Conservation (phyloP, 1,284 basidiomycete genomes). For the Pholiota adiposa region DNA sequence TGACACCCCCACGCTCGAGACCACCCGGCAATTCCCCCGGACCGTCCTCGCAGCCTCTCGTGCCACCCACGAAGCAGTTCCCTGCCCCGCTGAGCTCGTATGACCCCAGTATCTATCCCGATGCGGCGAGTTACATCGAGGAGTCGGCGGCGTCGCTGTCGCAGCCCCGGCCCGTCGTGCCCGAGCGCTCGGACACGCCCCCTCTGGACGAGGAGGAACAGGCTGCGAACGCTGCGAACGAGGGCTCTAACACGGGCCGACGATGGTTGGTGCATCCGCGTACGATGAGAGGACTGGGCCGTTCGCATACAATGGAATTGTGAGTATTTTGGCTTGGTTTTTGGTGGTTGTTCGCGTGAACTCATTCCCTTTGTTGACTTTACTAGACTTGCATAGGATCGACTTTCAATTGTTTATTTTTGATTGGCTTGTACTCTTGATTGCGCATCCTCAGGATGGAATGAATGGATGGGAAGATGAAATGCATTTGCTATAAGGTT, state of each 20-base stretch:
- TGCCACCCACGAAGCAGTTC: conserved; percentile 33
- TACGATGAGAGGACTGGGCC: conserved; percentile 29
- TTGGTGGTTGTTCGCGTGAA: neutral
- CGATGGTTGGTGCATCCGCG: conserved; percentile 19
- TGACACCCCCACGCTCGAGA: too few relatives aligned
- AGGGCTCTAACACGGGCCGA: neutral
- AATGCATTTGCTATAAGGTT: neutral
- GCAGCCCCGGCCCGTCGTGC: conserved; percentile 14
- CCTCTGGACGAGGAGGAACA: conserved; percentile 19
- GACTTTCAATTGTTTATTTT: neutral
- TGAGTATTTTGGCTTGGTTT: conserved; percentile 14
- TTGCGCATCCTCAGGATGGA: neutral
- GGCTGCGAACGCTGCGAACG: too few relatives aligned
- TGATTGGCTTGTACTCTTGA: too few relatives aligned
- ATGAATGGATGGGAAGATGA: neutral
- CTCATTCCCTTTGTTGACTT: neutral
- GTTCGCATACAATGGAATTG: conserved; percentile 37
- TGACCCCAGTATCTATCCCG: conserved; percentile 38
- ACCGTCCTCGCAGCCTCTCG: neutral
- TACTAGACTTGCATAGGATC: neutral
- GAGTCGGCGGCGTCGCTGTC: conserved; percentile 17
- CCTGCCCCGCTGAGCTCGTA: conserved; percentile 38
- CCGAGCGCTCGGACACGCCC: conserved; percentile 24
- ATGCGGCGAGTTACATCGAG: conserved; percentile 32
- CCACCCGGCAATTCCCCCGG: too few relatives aligned